Percentiles rank a stretch among this genome's conserved stretches.
These are phyloP conservation scores for Ananas comosus DNA, from an alignment of 176 grass and related monocot genomes.

Conservation along the genomic window DNA sequence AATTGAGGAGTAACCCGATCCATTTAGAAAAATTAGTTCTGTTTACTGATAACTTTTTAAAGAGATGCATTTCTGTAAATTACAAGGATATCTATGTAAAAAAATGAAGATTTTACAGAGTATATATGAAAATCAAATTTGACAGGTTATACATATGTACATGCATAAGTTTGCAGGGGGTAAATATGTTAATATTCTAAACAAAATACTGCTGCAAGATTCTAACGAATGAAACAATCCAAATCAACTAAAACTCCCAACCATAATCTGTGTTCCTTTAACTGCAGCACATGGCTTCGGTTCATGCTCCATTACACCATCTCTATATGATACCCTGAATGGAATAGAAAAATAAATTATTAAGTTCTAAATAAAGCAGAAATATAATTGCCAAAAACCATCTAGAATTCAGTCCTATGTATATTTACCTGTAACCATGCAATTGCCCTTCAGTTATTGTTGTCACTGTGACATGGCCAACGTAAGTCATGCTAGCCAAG, in stretches of 20 bases:
- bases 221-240: background rate
- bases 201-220: background rate
- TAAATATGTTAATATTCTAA: too few relatives aligned
- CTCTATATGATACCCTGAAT: constrained; percentile 71
- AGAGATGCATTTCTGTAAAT: too few relatives aligned
- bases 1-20: too few relatives aligned
- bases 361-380: background rate
- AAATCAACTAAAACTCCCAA: constrained; percentile 22
- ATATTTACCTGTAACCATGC: constrained; percentile 71
- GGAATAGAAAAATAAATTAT: constrained; percentile 4
- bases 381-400: background rate
- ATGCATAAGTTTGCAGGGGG: too few relatives aligned
- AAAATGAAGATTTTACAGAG: too few relatives aligned
- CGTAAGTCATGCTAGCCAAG: constrained; percentile 91
- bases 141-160: too few relatives aligned
- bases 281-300: constrained; percentile 90
- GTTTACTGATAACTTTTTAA: too few relatives aligned
- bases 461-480: constrained; percentile 82
- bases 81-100: too few relatives aligned
- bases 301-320: constrained; percentile 83
- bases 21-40: too few relatives aligned
- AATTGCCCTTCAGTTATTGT: constrained; percentile 84
- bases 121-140: too few relatives aligned
- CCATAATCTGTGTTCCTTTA: constrained; percentile 94
- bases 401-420: background rate